Evolutionary conservation across 164 flowering plant species (phyloP).

Genomic region (Chloranthus sessilifolius): DNA sequence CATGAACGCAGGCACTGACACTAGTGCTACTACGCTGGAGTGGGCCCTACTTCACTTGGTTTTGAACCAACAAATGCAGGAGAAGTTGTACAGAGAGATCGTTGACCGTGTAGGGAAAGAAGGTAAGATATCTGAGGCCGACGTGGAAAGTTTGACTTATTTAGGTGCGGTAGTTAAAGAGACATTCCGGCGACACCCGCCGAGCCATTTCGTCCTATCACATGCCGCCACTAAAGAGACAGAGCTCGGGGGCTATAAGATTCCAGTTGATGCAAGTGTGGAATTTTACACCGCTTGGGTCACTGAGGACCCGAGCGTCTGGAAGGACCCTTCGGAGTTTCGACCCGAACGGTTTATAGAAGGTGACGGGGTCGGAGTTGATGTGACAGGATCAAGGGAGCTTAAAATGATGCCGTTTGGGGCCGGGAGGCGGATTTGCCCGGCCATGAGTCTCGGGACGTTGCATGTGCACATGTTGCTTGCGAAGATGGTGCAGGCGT

Average conservation of each 20-base stretch:
- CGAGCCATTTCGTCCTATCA: slow-evolving; percentile 73
- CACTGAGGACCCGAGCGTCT: slow-evolving; percentile 61
- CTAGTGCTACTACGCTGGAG: slow-evolving; percentile 72
- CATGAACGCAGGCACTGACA: slow-evolving; percentile 87
- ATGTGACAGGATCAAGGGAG: slow-evolving; percentile 64
- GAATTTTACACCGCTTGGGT: slow-evolving; percentile 85
- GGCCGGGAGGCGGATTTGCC: slow-evolving; percentile 82
- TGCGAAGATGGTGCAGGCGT: slow-evolving; percentile 82
- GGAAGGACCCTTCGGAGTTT: slow-evolving; percentile 69
- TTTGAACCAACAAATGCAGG: slow-evolving; percentile 54
- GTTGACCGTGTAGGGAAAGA: slow-evolving; percentile 43
- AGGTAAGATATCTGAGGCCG: slow-evolving; percentile 38
- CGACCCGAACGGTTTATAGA: slow-evolving; percentile 81
- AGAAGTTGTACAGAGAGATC: slow-evolving; percentile 59
- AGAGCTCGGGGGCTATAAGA: slow-evolving; percentile 62
- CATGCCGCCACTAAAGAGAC: slow-evolving; percentile 62
- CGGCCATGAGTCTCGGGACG: slow-evolving; percentile 64
- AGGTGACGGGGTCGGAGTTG: slow-evolving; percentile 68
- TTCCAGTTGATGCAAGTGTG: slow-evolving; percentile 59
- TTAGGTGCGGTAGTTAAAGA: slow-evolving; percentile 73
- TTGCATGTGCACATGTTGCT: slow-evolving; percentile 60
- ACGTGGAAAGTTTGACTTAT: slow-evolving; percentile 63
- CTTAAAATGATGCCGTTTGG: slow-evolving; percentile 90
- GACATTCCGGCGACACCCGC: slow-evolving; percentile 84
- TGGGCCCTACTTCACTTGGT: slow-evolving; percentile 82